These are phyloP conservation scores for Medicago ruthenica DNA, from an alignment of 306 rosid species.

Conservation along the genomic window DNA sequence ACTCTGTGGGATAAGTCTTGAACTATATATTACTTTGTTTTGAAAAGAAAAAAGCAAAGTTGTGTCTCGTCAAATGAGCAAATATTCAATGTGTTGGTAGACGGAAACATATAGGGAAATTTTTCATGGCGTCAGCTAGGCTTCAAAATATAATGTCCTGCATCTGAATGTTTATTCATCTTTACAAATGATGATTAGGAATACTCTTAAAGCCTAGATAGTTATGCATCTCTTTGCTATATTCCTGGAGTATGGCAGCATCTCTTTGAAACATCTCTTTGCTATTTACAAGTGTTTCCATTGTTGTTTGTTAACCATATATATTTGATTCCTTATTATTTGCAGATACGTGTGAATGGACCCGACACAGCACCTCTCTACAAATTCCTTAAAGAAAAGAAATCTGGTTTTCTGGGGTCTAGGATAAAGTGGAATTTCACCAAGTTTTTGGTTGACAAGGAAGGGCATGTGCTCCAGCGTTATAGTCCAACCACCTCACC, in stretches of 20 bases:
- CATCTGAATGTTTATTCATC: slow-evolving; percentile 15
- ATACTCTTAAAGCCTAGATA: slow-evolving; percentile 23
- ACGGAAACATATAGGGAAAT: not conserved
- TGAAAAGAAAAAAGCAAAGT: not conserved
- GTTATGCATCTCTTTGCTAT: not conserved
- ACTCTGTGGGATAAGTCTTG: slow-evolving; percentile 23
- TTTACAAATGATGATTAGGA: slow-evolving; percentile 36
- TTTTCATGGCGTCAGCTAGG: not conserved
- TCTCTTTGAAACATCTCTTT: not conserved
- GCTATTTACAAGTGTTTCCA: not conserved
- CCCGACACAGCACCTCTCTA: slow-evolving; percentile 65
- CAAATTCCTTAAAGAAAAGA: slow-evolving; percentile 72
- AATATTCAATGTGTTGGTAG: not conserved
- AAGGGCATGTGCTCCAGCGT: slow-evolving; percentile 69
- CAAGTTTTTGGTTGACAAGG: slow-evolving; percentile 79
- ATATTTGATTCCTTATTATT: slow-evolving; percentile 13
- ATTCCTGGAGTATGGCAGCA: not conserved
- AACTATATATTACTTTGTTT: not conserved
- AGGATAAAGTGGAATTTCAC: slow-evolving; percentile 94
- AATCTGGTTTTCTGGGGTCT: slow-evolving; percentile 64
- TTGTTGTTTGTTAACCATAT: slow-evolving; percentile 31
- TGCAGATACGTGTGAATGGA: slow-evolving; percentile 79
- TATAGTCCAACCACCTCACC: slow-evolving; percentile 67
- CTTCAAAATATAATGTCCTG: slow-evolving; percentile 20
- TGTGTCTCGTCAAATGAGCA: slow-evolving; percentile 6